phyloP scores from a whole-genome alignment of 495 filamentous ascomycete genomes.

The Penicillium simplicissimum region DNA sequence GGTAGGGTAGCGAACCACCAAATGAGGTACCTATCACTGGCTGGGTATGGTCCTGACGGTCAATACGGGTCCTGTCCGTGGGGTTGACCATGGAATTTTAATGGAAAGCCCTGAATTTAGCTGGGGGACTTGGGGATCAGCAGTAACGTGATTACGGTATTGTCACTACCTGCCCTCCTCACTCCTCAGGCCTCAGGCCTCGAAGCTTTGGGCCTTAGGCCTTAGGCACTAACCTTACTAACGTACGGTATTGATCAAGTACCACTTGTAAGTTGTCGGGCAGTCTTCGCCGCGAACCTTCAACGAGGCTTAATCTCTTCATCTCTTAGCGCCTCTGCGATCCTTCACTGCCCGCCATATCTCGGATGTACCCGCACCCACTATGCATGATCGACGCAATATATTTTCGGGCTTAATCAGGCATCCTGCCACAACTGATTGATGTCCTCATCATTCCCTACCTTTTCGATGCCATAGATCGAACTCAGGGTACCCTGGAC shows the following conservation, averaged over 20 bases:
- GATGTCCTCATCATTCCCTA: background rate
- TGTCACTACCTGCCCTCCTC: background rate
- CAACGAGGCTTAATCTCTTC: background rate
- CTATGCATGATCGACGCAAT: background rate
- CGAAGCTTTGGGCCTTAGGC: background rate
- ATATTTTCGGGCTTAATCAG: background rate
- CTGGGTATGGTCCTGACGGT: background rate
- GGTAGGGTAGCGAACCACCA: constrained; percentile 1
- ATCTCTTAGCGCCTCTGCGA: background rate
- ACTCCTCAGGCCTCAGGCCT: constrained; percentile 4
- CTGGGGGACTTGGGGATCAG: background rate
- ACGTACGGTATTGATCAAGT: too few species aligned
- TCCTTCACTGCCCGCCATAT: background rate
- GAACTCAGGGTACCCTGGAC: background rate
- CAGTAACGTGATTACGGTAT: background rate
- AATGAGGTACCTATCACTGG: background rate
- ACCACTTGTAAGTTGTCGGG: too few species aligned
- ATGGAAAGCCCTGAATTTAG: too few species aligned
- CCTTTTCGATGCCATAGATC: background rate
- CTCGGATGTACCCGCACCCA: constrained; percentile 1
- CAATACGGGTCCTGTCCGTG: background rate
- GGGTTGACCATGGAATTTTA: too few species aligned
- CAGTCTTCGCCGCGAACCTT: background rate
- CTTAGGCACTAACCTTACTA: too few species aligned
- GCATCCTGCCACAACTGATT: too few species aligned